Conservation (phyloP, 1,284 basidiomycete species). For the Ustilago crameri region DNA sequence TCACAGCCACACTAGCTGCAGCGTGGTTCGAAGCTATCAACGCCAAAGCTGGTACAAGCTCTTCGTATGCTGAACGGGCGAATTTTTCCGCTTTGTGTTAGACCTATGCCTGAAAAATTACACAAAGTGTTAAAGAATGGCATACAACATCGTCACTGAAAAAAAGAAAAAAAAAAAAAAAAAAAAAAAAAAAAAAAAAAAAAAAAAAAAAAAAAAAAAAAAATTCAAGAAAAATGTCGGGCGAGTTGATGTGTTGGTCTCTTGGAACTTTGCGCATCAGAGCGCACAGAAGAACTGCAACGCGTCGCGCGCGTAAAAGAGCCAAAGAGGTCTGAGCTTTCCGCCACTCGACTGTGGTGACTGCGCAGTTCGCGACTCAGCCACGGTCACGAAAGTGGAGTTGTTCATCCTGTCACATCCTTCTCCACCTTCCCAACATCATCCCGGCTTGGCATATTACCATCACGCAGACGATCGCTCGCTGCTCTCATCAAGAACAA, state of each 20-base stretch:
- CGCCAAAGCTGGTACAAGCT: too few species aligned
- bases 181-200: background rate
- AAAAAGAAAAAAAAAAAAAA: background rate
- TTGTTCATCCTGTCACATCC: background rate
- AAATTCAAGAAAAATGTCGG: slow-evolving; percentile 14
- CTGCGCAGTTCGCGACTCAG: slow-evolving; percentile 34
- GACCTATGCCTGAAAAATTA: background rate
- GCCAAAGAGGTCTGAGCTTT: slow-evolving; percentile 23
- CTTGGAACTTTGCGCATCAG: background rate
- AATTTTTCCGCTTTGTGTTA: too few species aligned
- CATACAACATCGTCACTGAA: background rate
- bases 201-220: background rate
- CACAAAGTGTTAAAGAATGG: background rate
- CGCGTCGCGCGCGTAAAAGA: slow-evolving; percentile 53
- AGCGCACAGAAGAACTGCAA: background rate
- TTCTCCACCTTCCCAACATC: background rate
- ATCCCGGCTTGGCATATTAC: too few species aligned
- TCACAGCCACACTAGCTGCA: too few species aligned
- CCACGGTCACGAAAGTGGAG: slow-evolving; percentile 29
- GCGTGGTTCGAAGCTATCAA: too few species aligned
- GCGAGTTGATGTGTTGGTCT: slow-evolving; percentile 43
- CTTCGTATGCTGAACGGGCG: background rate
- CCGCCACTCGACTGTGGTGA: background rate
- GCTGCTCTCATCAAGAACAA: too few species aligned
- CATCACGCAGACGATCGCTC: too few species aligned